These are phyloP conservation scores for Taphrina flavorubra DNA, from an alignment of 1,139 yeast genomes.

Conservation along the genomic window DNA sequence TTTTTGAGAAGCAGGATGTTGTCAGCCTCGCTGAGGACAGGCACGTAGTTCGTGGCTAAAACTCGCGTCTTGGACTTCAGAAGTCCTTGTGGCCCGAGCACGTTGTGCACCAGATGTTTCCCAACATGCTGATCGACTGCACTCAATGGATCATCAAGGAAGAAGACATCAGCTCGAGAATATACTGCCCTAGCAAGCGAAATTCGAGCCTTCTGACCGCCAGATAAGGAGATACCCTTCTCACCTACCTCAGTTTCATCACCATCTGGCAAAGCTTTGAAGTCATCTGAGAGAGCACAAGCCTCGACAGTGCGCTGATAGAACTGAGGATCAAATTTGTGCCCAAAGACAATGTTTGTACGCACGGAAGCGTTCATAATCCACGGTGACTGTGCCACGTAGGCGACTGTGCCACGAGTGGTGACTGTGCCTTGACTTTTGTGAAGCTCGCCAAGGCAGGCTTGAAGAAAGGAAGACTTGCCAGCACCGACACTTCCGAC, in stretches of 20 bases:
- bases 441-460: constrained; percentile 83
- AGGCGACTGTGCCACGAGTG: constrained; percentile 81
- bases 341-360: constrained; percentile 89
- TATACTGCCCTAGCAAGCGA: constrained; percentile 94
- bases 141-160: constrained; percentile 89
- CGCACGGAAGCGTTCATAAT: constrained; percentile 91
- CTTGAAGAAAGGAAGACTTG: constrained; percentile 83
- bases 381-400: constrained; percentile 95
- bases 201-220: constrained; percentile 96
- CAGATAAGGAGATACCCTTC: constrained; percentile 93
- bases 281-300: constrained; percentile 85
- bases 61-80: constrained; percentile 76
- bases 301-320: constrained; percentile 82
- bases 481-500: constrained; percentile 95
- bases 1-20: constrained; percentile 72
- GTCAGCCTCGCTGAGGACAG: constrained; percentile 80
- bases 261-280: constrained; percentile 80
- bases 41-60: constrained; percentile 86
- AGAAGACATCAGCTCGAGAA: constrained; percentile 88
- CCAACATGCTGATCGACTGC: constrained; percentile 97
- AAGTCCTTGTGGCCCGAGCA: constrained; percentile 80
- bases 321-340: constrained; percentile 76
- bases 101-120: constrained; percentile 76
- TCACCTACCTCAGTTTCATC: constrained; percentile 94
- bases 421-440: constrained; percentile 76